Percentiles rank a stretch among this genome's conserved stretches.
phyloP scores from a whole-genome alignment of 345 rosid species.

The Eutrema yunnanense region DNA sequence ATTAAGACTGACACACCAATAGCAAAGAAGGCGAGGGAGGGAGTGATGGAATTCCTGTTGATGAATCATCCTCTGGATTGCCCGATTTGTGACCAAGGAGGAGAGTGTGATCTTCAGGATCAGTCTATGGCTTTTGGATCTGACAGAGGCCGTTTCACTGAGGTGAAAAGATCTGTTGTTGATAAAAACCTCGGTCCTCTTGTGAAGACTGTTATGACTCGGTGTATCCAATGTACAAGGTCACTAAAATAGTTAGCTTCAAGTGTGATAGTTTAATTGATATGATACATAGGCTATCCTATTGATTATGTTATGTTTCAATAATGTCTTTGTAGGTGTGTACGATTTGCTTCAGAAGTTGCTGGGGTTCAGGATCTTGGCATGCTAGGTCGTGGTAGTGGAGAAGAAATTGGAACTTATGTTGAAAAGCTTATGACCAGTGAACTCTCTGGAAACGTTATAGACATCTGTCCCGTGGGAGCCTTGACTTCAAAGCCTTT shows the following conservation, averaged over 20 bases:
- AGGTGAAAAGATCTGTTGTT: slow-evolving; percentile 93
- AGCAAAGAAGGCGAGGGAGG: slow-evolving; percentile 97
- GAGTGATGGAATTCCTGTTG: slow-evolving; percentile 95
- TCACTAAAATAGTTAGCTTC: slow-evolving; percentile 16
- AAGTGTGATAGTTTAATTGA: neutral
- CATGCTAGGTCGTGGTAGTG: slow-evolving; percentile 97
- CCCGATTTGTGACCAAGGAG: slow-evolving; percentile 98
- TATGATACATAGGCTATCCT: neutral
- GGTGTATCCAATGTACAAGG: slow-evolving; percentile 99
- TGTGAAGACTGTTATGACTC: slow-evolving; percentile 99
- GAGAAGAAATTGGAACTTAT: slow-evolving; percentile 99
- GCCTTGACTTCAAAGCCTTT: slow-evolving; percentile 97
- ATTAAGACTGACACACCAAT: slow-evolving; percentile 93
- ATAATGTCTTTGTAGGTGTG: slow-evolving; percentile 57
- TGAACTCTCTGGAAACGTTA: slow-evolving; percentile 97
- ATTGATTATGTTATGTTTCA: slow-evolving; percentile 13
- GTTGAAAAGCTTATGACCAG: slow-evolving; percentile 99
- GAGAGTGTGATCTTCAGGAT: slow-evolving; percentile 99
- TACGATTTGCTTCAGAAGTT: slow-evolving; percentile 94
- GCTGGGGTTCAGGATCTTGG: slow-evolving; percentile 99
- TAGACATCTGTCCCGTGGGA: slow-evolving; percentile 98
- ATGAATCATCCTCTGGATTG: slow-evolving; percentile 99
- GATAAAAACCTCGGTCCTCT: slow-evolving; percentile 98
- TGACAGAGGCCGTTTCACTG: slow-evolving; percentile 95
- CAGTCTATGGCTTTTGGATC: slow-evolving; percentile 99